These are phyloP conservation scores for Vachellia collinsii DNA, from an alignment of 306 rosid species.

Conservation along the genomic window DNA sequence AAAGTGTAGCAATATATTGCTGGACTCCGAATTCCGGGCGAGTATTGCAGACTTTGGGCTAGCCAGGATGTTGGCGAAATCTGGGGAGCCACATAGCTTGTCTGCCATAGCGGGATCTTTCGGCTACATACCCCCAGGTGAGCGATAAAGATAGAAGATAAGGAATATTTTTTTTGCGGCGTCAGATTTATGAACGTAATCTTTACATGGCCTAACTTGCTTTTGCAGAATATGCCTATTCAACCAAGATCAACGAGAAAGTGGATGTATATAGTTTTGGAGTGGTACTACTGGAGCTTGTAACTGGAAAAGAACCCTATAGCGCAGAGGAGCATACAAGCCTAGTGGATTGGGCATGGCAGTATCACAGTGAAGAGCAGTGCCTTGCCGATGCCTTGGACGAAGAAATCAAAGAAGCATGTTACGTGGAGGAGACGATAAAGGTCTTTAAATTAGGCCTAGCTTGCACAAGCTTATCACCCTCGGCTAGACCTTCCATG, in stretches of 20 bases:
- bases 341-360: slow-evolving; percentile 86
- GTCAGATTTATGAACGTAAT: not conserved
- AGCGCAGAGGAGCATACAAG: slow-evolving; percentile 51
- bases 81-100: slow-evolving; percentile 55
- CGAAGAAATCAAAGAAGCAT: slow-evolving; percentile 57
- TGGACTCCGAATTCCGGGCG: slow-evolving; percentile 78
- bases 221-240: slow-evolving; percentile 73
- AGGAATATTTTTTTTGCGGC: not conserved
- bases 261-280: slow-evolving; percentile 84
- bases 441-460: slow-evolving; percentile 78
- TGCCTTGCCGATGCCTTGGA: slow-evolving; percentile 54
- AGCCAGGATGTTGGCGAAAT: slow-evolving; percentile 67
- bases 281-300: slow-evolving; percentile 82
- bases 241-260: slow-evolving; percentile 70
- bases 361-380: slow-evolving; percentile 54
- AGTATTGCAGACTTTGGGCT: slow-evolving; percentile 91
- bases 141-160: not conserved
- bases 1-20: slow-evolving; percentile 87
- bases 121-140: slow-evolving; percentile 96
- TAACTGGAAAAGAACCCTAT: slow-evolving; percentile 72
- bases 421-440: slow-evolving; percentile 58
- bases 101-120: slow-evolving; percentile 80
- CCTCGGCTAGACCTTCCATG: slow-evolving; percentile 71
- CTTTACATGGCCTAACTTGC: slow-evolving; percentile 14
- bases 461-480: slow-evolving; percentile 64